These are phyloP conservation scores for Mycena crocata DNA, from an alignment of 768 basidiomycete species.

Conservation along the genomic window DNA sequence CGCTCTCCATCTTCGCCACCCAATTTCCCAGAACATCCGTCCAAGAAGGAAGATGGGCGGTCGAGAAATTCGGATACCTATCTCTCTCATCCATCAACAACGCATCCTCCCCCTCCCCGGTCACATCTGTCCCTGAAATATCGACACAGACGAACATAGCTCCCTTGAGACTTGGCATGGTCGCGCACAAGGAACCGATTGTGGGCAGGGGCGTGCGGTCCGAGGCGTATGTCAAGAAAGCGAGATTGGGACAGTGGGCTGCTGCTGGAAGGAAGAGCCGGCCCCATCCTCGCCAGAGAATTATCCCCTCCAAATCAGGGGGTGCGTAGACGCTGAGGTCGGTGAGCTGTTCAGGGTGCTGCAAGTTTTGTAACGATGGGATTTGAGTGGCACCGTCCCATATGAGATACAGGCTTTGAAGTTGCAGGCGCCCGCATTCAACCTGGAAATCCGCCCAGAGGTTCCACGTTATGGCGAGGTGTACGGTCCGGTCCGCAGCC, in stretches of 20 bases:
- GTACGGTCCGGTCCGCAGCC: neutral
- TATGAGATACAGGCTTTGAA: constrained; percentile 14
- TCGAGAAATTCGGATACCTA: constrained; percentile 9
- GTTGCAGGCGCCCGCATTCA: constrained; percentile 2
- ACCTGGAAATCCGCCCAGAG: neutral
- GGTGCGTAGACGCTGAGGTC: constrained; percentile 14
- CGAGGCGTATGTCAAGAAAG: constrained; percentile 14
- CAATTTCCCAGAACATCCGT: neutral
- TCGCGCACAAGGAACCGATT: neutral
- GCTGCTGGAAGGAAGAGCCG: neutral
- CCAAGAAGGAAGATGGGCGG: neutral
- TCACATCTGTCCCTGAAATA: neutral
- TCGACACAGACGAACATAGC: neutral
- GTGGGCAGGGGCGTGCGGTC: neutral
- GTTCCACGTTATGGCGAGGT: constrained; percentile 10
- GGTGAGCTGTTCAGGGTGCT: neutral
- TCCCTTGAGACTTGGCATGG: neutral
- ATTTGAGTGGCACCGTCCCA: neutral
- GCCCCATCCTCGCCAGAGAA: neutral
- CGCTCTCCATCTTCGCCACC: constrained; percentile 9
- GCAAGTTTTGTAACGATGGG: neutral
- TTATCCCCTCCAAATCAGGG: neutral
- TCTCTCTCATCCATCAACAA: neutral
- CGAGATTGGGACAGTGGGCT: constrained; percentile 11
- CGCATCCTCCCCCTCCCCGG: neutral